These are phyloP conservation scores for Paragyromitra xinjiangensis DNA, from an alignment of 495 filamentous ascomycete genomes.

Conservation along the genomic window DNA sequence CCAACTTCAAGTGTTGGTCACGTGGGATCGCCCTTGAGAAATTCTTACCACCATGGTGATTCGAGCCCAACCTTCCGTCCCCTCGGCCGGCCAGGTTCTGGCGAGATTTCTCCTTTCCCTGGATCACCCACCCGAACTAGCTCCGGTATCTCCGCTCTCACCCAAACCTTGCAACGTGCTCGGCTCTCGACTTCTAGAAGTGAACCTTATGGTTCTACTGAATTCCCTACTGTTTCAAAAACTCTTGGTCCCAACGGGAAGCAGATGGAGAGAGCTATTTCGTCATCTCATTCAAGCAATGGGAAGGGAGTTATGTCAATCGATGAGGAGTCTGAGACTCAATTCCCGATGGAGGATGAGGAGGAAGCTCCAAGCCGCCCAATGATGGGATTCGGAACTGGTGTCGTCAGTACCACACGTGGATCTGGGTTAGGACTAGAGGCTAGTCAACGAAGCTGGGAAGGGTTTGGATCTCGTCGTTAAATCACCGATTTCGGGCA, in stretches of 20 bases:
- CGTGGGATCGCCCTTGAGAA: constrained; percentile 91
- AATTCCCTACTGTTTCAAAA: constrained; percentile 38
- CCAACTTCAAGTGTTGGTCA: constrained; percentile 77
- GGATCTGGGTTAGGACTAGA: constrained; percentile 51
- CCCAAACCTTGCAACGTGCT: constrained; percentile 61
- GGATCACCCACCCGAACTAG: constrained; percentile 70
- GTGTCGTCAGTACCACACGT: constrained; percentile 40
- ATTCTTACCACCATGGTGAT: constrained; percentile 72
- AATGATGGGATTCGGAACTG: constrained; percentile 41
- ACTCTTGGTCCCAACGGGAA: constrained; percentile 48
- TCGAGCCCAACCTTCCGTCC: constrained; percentile 74
- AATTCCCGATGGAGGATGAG: constrained; percentile 57
- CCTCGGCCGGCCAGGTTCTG: constrained; percentile 62
- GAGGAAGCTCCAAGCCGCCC: constrained; percentile 47
- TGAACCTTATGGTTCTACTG: constrained; percentile 44
- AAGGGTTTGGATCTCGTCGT: constrained; percentile 46
- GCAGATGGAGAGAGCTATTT: constrained; percentile 57
- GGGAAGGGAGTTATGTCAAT: constrained; percentile 57
- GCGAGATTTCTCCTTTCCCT: constrained; percentile 71
- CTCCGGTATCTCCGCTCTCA: constrained; percentile 61
- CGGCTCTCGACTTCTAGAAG: constrained; percentile 57
- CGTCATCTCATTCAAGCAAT: constrained; percentile 57
- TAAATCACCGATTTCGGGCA: constrained; percentile 7
- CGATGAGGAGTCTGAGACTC: constrained; percentile 56
- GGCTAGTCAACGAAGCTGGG: constrained; percentile 51